Base-by-base conservation (phyloP, 352 stramenopile genomes). In the Globisporangium middletonii region DNA sequence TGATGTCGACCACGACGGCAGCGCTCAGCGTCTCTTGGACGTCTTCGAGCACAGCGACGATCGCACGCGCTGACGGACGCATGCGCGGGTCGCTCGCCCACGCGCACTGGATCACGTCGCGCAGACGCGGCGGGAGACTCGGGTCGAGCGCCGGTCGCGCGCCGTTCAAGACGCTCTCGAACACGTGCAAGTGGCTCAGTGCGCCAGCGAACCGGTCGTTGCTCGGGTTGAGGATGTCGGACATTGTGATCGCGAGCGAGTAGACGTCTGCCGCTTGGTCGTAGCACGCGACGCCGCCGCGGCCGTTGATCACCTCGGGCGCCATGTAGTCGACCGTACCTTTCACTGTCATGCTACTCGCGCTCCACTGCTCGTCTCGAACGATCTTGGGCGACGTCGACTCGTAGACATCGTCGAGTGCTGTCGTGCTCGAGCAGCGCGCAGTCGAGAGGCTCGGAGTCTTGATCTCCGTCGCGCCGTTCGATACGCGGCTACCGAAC, bases 311-410 rank as follows among this genome's bases (percentile, higher is more conserved):
- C 54, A 94, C 69, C 42, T 94, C 82, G 88, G 80, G 83, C 4
- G 83, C 80, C 83, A 93, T 93, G 65, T 91, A 93, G 50, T 93
- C 83, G 23, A 71, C 79, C 0, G 82, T 91, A 3, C 82, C 82
- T 50, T 81, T 73, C 26, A 94, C 80, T 1, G 75, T 83, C 77
- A 88, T 82, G 33, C 33, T 38, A 12, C 62, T 60, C 38, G 23
- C 37, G 2, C 28, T 50, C 54, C 55, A 64, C 15, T 38, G 33
- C 33, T 38, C 33, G 7, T 38, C 33, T 7, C 33, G 33, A 38
- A 38, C 7, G 4, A 2, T 7, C 1, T 38, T 9, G 4, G 33
- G 33, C 33, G 33, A 38, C 33, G 33, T 38, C 6, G 33, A 38
- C 33, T 38, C 33, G 33, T 38, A 38, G 33, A 51, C 47, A 5